Base-by-base conservation (phyloP, 2,329 filamentous ascomycete genomes). In the Tolypocladium paradoxum region DNA sequence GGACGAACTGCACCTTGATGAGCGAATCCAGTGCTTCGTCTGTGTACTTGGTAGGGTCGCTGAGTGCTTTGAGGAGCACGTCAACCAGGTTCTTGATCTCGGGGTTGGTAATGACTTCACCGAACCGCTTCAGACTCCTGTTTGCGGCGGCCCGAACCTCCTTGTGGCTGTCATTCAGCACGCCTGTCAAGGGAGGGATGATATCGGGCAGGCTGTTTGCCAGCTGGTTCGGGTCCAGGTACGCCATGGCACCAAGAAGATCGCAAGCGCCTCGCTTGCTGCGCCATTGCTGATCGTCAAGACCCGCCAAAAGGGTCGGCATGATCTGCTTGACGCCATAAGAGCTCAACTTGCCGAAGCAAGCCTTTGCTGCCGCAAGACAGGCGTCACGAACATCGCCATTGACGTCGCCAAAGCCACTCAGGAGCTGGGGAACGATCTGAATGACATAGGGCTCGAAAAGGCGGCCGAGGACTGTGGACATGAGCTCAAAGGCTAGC, bases 241-340 rank as follows among this genome's bases (percentile, higher is more conserved):
- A 99, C 6, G 93, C 95, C 93, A 99, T 99, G 57, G 93, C 93
- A 67, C 93, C 93, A 16, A 99, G 79, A 29, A 96, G 84, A 66
- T 99, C 93, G 65, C 93, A 99, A 52, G 93, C 93, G 61, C 95
- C 93, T 73, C 95, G 96, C 72, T 99, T 97, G 73, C 90, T 97
- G 64, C 93, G 87, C 93, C 93, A 99, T 68, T 97, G 92, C 51
- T 88, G 83, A 58, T 99, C 93, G 58, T 97, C 91, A 11, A 99
- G 81, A 54, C 95, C 93, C 58, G 93, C 85, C 2, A 99, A 79
- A 8, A 99, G 79, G 14, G 88, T 96, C 4, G 93, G 93, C 58
- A 99, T 76, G 58, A 99, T 91, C 65, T 93, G 81, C 72, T 96
- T 95, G 55, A 99, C 95, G 68, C 93, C 93, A 62, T 88, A 99